phyloP scores from a whole-genome alignment of 2,329 filamentous ascomycete genomes.

The Phialemoniopsis sp. region DNA sequence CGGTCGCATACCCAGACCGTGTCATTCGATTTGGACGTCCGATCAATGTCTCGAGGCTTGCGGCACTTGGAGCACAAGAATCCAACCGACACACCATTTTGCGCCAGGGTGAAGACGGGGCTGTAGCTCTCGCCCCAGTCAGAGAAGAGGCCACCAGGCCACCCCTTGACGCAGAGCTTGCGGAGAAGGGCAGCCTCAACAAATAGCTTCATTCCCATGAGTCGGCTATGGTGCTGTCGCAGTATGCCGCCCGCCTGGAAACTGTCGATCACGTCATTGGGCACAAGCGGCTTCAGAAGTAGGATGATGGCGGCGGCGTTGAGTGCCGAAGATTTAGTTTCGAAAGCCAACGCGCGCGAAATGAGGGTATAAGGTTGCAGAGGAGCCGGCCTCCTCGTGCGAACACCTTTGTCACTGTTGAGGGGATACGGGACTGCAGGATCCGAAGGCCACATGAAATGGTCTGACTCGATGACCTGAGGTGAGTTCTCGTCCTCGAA shows the following conservation, averaged over 20 bases:
- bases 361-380: slow-evolving; percentile 54
- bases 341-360: slow-evolving; percentile 49
- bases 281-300: slow-evolving; percentile 53
- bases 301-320: slow-evolving; percentile 59
- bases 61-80: slow-evolving; percentile 53
- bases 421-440: slow-evolving; percentile 45
- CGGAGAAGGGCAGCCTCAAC: slow-evolving; percentile 57
- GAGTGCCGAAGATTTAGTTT: slow-evolving; percentile 50
- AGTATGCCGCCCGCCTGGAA: slow-evolving; percentile 53
- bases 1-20: slow-evolving; percentile 56
- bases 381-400: slow-evolving; percentile 23
- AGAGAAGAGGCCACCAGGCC: slow-evolving; percentile 42
- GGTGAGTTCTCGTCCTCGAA: slow-evolving; percentile 17
- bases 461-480: slow-evolving; percentile 52
- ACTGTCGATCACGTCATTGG: slow-evolving; percentile 47
- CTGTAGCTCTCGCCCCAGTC: slow-evolving; percentile 52
- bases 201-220: slow-evolving; percentile 56
- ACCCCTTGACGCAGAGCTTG: slow-evolving; percentile 55
- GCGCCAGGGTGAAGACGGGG: slow-evolving; percentile 47
- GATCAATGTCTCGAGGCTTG: slow-evolving; percentile 51
- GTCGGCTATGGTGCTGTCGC: slow-evolving; percentile 54
- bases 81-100: slow-evolving; percentile 48
- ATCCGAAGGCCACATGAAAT: slow-evolving; percentile 54
- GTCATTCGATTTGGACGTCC: slow-evolving; percentile 29
- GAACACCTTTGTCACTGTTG: slow-evolving; percentile 1